Conservation (phyloP, 2,329 filamentous ascomycete species). For the Chaetothyriales sp. region DNA sequence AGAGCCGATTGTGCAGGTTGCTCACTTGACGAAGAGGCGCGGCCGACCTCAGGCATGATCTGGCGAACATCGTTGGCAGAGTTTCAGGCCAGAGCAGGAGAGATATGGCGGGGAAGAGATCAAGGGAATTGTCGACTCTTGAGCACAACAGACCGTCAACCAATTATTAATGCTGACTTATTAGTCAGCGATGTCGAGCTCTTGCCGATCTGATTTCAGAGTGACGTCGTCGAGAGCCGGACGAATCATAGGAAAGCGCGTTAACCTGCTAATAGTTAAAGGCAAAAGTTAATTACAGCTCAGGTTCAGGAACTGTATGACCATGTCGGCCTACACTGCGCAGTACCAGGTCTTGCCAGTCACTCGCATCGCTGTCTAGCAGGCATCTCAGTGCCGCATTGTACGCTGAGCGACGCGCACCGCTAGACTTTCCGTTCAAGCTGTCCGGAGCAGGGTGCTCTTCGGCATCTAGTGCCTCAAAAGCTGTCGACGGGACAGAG, state of each 20-base stretch:
- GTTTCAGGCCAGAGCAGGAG: not conserved
- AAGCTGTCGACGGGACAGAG: not conserved
- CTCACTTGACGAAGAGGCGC: slow-evolving; percentile 53
- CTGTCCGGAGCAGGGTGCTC: not conserved
- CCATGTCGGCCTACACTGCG: slow-evolving; percentile 10
- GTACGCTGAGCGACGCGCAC: slow-evolving; percentile 5
- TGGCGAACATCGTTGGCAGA: slow-evolving; percentile 47
- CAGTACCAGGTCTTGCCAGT: slow-evolving; percentile 11
- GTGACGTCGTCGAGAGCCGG: not conserved
- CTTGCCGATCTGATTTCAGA: too few species aligned
- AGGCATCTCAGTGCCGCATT: slow-evolving; percentile 10
- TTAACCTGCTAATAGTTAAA: too few species aligned
- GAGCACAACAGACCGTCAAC: not conserved
- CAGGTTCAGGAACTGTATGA: slow-evolving; percentile 10
- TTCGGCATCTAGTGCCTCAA: not conserved
- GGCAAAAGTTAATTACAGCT: slow-evolving; percentile 1
- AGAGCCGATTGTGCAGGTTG: slow-evolving; percentile 5
- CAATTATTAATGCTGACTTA: too few species aligned
- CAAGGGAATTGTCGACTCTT: not conserved
- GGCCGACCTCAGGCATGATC: slow-evolving; percentile 47
- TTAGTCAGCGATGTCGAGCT: not conserved
- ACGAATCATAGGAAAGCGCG: too few species aligned
- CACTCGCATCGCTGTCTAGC: slow-evolving; percentile 5
- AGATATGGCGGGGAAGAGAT: not conserved
- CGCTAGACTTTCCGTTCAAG: not conserved